Base-by-base conservation (phyloP, 352 stramenopile species). In the Pythium folliculosum region DNA sequence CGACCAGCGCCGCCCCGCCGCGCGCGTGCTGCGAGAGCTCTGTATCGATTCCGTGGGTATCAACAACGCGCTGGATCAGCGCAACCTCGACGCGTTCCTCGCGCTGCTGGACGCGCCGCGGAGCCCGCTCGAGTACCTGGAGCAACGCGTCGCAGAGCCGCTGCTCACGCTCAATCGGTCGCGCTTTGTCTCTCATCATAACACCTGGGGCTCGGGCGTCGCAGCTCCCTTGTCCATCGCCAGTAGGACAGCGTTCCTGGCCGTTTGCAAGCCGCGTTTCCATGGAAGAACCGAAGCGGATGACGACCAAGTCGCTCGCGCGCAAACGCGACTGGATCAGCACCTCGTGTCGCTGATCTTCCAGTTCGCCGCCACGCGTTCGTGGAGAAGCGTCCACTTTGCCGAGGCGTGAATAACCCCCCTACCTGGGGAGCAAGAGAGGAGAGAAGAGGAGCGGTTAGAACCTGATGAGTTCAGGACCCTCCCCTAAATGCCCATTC, bases 211-310 rank as follows among this genome's bases (percentile, higher is more conserved):
- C 4, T 43, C 22, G 2, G 45, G 25, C 1, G 52, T 48, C 1
- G 55, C 53, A 9, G 30, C 38, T 10, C 44, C 25, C 5, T 21
- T 69, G 17, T 19, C 35, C 4, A 25, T 45, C 8, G 13, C 9
- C 1, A 60, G 21, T 17, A 69, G 60, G 48, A 27, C 38, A 2
- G 53, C 63, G 22, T 69, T 69, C 37, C 32, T 69, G 21, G 57
- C 53, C 25, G 45, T 54, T 6, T 43, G n/a, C 4, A 14, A 17
- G 13, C n/a, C 44, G 21, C 12, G 27, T 4, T 16, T 47, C 30
- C 9, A 25, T 25, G 14, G 58, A 40, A 12, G 17, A 50, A 57
- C 27, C 27, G 27, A 32, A 32, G 27, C 2, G 27, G 27, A 32
- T 6, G 27, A 32, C 5, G 3, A 32, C 27, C 27, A 5, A 2